Evolutionary conservation across 1,284 basidiomycete genomes (phyloP), one percentile per base, ranked within the genome.

Genomic region (Tremellales sp.): DNA sequence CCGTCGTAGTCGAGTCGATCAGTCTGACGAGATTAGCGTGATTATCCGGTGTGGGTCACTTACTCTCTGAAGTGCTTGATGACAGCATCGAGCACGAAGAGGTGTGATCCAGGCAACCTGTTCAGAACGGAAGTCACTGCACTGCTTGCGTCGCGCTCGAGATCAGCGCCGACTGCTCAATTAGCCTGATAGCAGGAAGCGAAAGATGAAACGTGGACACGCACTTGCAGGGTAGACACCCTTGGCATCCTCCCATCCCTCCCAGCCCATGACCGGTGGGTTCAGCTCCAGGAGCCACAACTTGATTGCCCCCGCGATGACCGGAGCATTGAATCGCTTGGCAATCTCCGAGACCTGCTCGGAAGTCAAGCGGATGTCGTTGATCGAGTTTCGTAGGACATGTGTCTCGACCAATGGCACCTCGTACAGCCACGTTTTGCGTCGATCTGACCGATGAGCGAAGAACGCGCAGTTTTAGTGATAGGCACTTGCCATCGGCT

Each of bases 341-440:
- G 90, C 64, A 31, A 86, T 84, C 0, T 75, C 62, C 3, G 84
- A 77, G 53, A 89, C 82, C 21, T 69, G 67, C 12, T 83, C 78
- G 44, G 84, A 78, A 7, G 82, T 82, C 17, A 81, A 76, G 4
- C 82, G 81, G 11, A 89, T 73, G 21, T 80, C 81, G 65, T 94
- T 92, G 52, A 96, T 77, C 2, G 80, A 80, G 67, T 88, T 86
- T 52, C 92, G 84, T 10, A 96, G 81, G 56, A 85, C 84, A 64
- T 96, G 92, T 4, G 86, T 80, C 25, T 84, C 82, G 3, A 81
- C 77, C 21, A 97, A 79, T 1, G 91, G 89, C 2, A 93, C 88
- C 54, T 81, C 78, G 59, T 96, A 94, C 54, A 97, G 88, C 93
- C 92, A 97, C 1, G 84, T 78, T 74, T 86, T 89, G 55, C 93